Evolutionary conservation across 768 basidiomycete species (phyloP).

Genomic region (Pleurotus tuoliensis): DNA sequence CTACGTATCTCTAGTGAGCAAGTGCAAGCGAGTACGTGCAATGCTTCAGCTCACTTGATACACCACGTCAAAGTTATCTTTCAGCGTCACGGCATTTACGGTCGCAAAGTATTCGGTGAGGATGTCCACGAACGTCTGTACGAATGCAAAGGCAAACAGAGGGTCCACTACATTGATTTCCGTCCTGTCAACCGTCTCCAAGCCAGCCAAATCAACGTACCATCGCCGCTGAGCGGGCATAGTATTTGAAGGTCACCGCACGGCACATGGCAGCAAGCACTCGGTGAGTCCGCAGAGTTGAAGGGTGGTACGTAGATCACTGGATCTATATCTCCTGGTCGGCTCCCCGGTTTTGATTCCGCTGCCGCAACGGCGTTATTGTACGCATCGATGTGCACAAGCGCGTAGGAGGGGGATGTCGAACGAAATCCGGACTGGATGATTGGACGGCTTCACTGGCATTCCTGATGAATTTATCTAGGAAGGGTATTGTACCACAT

Average conservation of each 20-base stretch:
- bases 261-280: conserved; percentile 81
- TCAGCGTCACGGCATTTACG: conserved; percentile 74
- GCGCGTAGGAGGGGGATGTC: conserved; percentile 70
- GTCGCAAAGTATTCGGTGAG: conserved; percentile 84
- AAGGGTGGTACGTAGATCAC: conserved; percentile 63
- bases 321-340: conserved; percentile 61
- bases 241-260: conserved; percentile 73
- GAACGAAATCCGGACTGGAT: conserved; percentile 89
- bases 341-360: conserved; percentile 16
- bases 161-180: conserved; percentile 65
- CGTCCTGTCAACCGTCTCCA: conserved; percentile 1
- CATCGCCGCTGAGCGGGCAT: conserved; percentile 79
- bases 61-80: conserved; percentile 92
- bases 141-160: conserved; percentile 82
- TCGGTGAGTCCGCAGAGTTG: conserved; percentile 42
- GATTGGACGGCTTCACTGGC: conserved; percentile 57
- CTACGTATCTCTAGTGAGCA: conserved; percentile 31
- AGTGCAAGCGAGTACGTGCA: not conserved
- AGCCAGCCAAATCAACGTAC: conserved; percentile 42
- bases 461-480: conserved; percentile 11
- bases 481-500: conserved; percentile 21
- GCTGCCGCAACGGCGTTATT: conserved; percentile 68
- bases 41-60: conserved; percentile 64
- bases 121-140: conserved; percentile 82
- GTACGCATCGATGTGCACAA: conserved; percentile 82